phyloP scores from a whole-genome alignment of 2,329 filamentous ascomycete species.

The Teratosphaeria viscida region DNA sequence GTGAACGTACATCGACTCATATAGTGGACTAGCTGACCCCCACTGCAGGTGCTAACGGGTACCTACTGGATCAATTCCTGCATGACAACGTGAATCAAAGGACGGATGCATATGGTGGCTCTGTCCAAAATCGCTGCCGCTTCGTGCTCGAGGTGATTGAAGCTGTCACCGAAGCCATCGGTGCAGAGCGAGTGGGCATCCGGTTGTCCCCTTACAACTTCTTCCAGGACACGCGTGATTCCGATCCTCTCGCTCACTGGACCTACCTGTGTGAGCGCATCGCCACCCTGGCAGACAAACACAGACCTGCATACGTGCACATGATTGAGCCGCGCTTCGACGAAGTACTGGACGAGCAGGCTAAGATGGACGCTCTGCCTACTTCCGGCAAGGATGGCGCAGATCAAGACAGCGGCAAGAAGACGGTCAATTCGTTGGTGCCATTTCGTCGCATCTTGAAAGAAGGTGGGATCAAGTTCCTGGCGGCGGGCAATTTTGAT shows the following conservation, averaged over 20 bases:
- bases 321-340: slow-evolving; percentile 47
- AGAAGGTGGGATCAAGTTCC: slow-evolving; percentile 20
- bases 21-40: background rate
- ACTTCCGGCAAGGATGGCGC: slow-evolving; percentile 18
- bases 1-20: background rate
- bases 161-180: slow-evolving; percentile 41
- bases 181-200: slow-evolving; percentile 40
- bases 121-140: slow-evolving; percentile 39
- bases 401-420: slow-evolving; percentile 18
- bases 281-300: slow-evolving; percentile 27
- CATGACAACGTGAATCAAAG: slow-evolving; percentile 45
- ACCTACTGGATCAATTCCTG: slow-evolving; percentile 56
- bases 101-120: slow-evolving; percentile 39
- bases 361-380: slow-evolving; percentile 15
- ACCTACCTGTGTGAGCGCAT: slow-evolving; percentile 41
- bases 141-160: slow-evolving; percentile 45
- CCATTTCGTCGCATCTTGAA: slow-evolving; percentile 14
- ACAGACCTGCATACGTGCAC: slow-evolving; percentile 50
- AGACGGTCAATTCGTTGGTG: slow-evolving; percentile 5
- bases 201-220: background rate
- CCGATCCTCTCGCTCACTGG: slow-evolving; percentile 51
- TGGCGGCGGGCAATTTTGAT: slow-evolving; percentile 32
- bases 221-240: slow-evolving; percentile 44
- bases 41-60: slow-evolving; percentile 26
- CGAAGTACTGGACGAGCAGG: slow-evolving; percentile 23